Evolutionary conservation across 2,329 filamentous ascomycete species (phyloP).

Genomic region (Periglandula ipomoeae): DNA sequence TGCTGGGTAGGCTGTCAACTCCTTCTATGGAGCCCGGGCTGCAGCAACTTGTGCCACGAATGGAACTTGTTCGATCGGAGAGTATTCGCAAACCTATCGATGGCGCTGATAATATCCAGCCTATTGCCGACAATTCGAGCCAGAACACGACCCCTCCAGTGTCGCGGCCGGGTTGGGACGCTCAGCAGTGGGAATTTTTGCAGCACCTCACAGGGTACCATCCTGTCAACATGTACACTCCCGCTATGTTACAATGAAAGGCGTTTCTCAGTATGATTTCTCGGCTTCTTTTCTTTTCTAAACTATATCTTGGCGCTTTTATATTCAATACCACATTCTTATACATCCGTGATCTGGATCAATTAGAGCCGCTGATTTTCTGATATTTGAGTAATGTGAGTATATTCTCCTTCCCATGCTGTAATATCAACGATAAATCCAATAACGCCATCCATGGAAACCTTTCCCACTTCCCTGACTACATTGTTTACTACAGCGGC

Average conservation of each 20-base stretch:
- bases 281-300: neutral
- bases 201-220: conserved; percentile 2
- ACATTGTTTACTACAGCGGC: too few relatives aligned
- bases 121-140: neutral
- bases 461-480: too few relatives aligned
- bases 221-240: conserved; percentile 3
- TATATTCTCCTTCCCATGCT: too few relatives aligned
- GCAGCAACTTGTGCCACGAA: conserved; percentile 2
- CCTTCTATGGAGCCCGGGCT: conserved; percentile 1
- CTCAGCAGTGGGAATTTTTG: conserved; percentile 5
- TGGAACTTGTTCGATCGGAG: conserved; percentile 3
- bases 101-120: neutral
- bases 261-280: neutral
- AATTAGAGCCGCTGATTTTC: too few relatives aligned
- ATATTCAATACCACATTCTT: too few relatives aligned
- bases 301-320: neutral
- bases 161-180: conserved; percentile 3
- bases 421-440: too few relatives aligned
- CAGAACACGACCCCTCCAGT: neutral
- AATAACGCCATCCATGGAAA: too few relatives aligned
- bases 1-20: conserved; percentile 2
- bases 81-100: conserved; percentile 7
- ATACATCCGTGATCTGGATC: too few relatives aligned
- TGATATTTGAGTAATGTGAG: too few relatives aligned
- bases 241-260: neutral